Base-by-base conservation (phyloP, 768 basidiomycete species). In the Nevesoporus exiguus region DNA sequence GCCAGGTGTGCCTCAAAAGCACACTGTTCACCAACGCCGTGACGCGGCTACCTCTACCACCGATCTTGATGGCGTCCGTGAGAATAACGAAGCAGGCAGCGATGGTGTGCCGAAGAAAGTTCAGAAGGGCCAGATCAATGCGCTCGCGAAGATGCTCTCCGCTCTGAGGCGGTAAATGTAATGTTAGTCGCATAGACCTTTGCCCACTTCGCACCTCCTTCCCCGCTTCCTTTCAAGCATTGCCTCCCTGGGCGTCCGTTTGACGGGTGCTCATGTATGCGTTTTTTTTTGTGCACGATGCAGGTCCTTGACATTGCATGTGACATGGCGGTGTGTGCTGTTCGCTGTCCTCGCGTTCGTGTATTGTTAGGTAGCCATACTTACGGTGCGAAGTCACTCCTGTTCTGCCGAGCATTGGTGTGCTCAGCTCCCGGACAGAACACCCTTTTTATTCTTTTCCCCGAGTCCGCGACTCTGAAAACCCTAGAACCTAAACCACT, bases 71-170 rank as follows among this genome's bases (percentile, higher is more conserved):
- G 76, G 76, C 47, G 52, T 56, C 44, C 57, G 66, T 9, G 66
- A 67, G 44, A 46, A 43, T 19, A 48, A 42, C 50, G 66, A 67
- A 56, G 31, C 54, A 36, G 55, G 52, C 42, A 51, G 49, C 41
- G 78, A 80, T 31, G 76, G 77, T 46, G 73, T 73, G 46, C 80
- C 82, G 48, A 74, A 90, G 79, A 92, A 88, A 74, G 86, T 90
- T 65, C 86, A 91, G 76, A 93, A 86, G 72, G 89, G 87, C 45
- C 93, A 94, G 77, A 93, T 93, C 74, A 85, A 86, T 64, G 82
- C 90, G 39, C 77, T 95, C 63, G 92, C 92, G 54, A 94, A 94
- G 84, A 91, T 95, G 90, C 75, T 94, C 54, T 90, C 85, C 53
- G 87, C 88, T 48, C 71, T 90, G 72, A 79, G 87, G 65, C 85